Base-by-base conservation (phyloP, 2,329 filamentous ascomycete species). In the Arachnopeziza araneosa region DNA sequence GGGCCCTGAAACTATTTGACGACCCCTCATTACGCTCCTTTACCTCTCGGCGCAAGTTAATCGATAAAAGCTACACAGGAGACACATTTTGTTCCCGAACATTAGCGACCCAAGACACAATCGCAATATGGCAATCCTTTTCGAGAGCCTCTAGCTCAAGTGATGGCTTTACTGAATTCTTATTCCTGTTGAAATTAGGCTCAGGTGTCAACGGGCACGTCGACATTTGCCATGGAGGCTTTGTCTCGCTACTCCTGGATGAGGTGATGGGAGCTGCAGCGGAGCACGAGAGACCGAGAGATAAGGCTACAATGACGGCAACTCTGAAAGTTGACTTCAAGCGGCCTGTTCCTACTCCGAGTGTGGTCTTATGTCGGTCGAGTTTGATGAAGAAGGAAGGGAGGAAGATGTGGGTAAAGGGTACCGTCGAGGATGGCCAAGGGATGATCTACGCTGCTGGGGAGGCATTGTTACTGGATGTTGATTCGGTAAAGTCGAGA, bases 151-250 rank as follows among this genome's bases (percentile, higher is more conserved):
- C 64, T 22, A 24, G 30, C 19, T 48, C 55, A 2, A 49, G 52
- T 4, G 21, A 26, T 2, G 24, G 56, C 19, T 24, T 30, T 26
- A n/a, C n/a, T 6, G 63, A 70, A 49, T 36, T 64, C 7, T 12
- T 68, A 1, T 48, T 52, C 1, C 32, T 70, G 14, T 10, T 69
- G 5, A 63, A 70, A 12, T 71, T 87, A 1, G 83, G 82, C 1
- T 66, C 74, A 9, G 79, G 78, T 17, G 63, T 87, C 44, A 82
- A 83, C 64, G 84, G 85, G 1, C 80, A 82, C 67, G 71, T 79
- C 2, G 73, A 76, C 10, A 76, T 83, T 2, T 73, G 76, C n/a
- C 85, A 88, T 68, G 85, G 85, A 23, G 85, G 85, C 0, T 78
- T 87, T 49, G 76, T 83, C 2, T 78, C 78, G 2, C 76, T 80